phyloP scores from a whole-genome alignment of 2,329 filamentous ascomycete genomes.

The Coccinonectria pachysandricola region DNA sequence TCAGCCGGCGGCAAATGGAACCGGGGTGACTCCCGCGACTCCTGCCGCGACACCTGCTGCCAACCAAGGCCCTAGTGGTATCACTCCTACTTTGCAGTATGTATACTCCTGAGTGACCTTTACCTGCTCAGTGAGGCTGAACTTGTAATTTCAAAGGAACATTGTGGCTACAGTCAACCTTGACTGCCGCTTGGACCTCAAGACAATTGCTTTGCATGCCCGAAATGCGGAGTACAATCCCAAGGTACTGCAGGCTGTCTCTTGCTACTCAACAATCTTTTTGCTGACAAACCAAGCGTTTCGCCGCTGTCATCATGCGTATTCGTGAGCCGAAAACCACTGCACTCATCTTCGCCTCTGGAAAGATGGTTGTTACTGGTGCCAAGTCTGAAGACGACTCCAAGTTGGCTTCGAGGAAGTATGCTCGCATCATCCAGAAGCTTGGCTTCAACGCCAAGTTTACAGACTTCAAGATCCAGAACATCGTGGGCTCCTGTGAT shows the following conservation, averaged over 20 bases:
- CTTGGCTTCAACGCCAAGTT: conserved; percentile 99
- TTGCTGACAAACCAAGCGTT: conserved; percentile 57
- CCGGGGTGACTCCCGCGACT: conserved; percentile 78
- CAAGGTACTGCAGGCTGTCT: conserved; percentile 56
- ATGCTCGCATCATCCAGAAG: conserved; percentile 98
- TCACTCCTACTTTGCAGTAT: conserved; percentile 94
- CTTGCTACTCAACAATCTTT: conserved; percentile 3
- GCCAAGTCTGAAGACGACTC: conserved; percentile 97
- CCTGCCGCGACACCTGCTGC: conserved; percentile 86
- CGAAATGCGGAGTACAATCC: conserved; percentile 98
- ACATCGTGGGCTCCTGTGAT: conserved; percentile 96
- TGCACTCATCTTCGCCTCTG: conserved; percentile 91
- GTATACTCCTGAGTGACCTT: conserved; percentile 43
- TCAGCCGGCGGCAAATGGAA: conserved; percentile 53
- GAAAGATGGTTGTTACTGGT: conserved; percentile 99
- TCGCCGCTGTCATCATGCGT: conserved; percentile 98
- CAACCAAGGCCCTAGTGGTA: conserved; percentile 71
- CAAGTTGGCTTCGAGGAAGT: conserved; percentile 93
- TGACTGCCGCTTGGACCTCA: conserved; percentile 92
- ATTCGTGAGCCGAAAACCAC: conserved; percentile 99
- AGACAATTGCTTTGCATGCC: conserved; percentile 96
- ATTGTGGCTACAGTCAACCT: conserved; percentile 98
- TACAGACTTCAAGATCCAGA: conserved; percentile 99
- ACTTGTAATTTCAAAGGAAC: conserved; percentile 59
- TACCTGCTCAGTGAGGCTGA: conserved; percentile 40